Evolutionary conservation across 2,329 filamentous ascomycete genomes (phyloP).

Genomic region (Epicoccum nigrum): DNA sequence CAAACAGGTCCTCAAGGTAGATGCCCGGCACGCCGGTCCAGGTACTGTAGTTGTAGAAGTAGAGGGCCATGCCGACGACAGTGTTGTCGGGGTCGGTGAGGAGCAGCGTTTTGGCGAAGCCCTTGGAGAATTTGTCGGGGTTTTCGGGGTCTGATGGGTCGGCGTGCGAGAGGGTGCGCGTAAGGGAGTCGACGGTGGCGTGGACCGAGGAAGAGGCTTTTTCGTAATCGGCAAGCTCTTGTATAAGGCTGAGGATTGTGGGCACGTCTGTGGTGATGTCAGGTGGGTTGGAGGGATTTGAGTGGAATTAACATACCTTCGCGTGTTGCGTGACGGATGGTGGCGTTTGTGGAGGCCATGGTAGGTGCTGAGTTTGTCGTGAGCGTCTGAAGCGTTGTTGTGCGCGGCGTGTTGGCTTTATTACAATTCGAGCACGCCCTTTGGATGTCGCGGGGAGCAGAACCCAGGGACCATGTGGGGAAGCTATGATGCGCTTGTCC

Average conservation of each 20-base stretch:
- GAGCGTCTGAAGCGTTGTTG: not conserved
- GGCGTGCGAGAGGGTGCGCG: conserved; percentile 79
- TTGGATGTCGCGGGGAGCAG: conserved; percentile 17
- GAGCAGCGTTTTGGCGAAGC: conserved; percentile 77
- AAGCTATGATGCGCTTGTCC: not conserved
- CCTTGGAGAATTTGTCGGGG: conserved; percentile 54
- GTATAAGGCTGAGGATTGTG: conserved; percentile 80
- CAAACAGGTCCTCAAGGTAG: conserved; percentile 93
- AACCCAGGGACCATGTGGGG: conserved; percentile 16
- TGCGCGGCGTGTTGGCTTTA: not conserved
- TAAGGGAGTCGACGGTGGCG: conserved; percentile 77
- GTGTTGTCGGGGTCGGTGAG: conserved; percentile 54
- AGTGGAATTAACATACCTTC: conserved; percentile 56
- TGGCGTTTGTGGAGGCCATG: conserved; percentile 40
- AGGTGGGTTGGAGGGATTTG: not conserved
- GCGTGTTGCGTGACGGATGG: conserved; percentile 64
- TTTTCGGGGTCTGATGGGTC: conserved; percentile 41
- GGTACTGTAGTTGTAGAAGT: conserved; percentile 95
- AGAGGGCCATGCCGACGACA: conserved; percentile 80
- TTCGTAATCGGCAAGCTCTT: conserved; percentile 87
- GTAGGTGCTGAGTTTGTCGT: not conserved
- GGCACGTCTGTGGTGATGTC: conserved; percentile 69
- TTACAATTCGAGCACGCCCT: conserved; percentile 17
- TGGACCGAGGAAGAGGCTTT: conserved; percentile 74
- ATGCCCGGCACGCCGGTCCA: conserved; percentile 89